Conservation (phyloP, 768 basidiomycete species). For the Chiua virens region DNA sequence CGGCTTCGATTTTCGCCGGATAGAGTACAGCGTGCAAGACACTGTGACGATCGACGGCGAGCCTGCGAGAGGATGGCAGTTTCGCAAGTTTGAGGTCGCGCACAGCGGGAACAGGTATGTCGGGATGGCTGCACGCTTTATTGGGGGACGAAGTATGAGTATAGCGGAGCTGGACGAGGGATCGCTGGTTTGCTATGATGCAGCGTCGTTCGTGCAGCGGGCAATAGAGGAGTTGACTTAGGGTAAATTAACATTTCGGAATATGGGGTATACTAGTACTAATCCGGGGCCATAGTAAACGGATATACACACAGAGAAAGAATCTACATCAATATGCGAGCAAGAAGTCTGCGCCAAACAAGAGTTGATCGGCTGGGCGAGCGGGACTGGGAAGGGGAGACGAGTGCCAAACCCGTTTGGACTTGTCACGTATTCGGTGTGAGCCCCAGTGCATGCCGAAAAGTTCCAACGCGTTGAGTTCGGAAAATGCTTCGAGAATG, state of each 20-base stretch:
- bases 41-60: constrained; percentile 59
- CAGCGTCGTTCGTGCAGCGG: constrained; percentile 47
- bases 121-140: constrained; percentile 63
- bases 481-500: constrained; percentile 56
- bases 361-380: constrained; percentile 30
- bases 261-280: constrained; percentile 16
- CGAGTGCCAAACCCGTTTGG: constrained; percentile 54
- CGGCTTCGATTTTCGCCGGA: constrained; percentile 76
- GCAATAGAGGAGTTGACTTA: constrained; percentile 44
- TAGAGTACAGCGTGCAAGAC: constrained; percentile 63
- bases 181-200: constrained; percentile 47
- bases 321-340: constrained; percentile 31
- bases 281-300: too few species aligned
- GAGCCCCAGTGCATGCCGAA: constrained; percentile 76
- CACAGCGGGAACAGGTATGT: constrained; percentile 56
- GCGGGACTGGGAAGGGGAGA: constrained; percentile 40
- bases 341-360: constrained; percentile 30
- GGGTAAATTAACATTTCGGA: constrained; percentile 11
- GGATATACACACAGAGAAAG: neutral
- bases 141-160: constrained; percentile 42
- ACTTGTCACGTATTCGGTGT: constrained; percentile 42
- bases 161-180: constrained; percentile 34
- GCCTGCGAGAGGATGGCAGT: constrained; percentile 62
- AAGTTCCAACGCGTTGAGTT: constrained; percentile 68
- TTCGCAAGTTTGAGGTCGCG: constrained; percentile 57